Conservation (phyloP, 768 basidiomycete genomes). For the Boletus rubroflammeus region DNA sequence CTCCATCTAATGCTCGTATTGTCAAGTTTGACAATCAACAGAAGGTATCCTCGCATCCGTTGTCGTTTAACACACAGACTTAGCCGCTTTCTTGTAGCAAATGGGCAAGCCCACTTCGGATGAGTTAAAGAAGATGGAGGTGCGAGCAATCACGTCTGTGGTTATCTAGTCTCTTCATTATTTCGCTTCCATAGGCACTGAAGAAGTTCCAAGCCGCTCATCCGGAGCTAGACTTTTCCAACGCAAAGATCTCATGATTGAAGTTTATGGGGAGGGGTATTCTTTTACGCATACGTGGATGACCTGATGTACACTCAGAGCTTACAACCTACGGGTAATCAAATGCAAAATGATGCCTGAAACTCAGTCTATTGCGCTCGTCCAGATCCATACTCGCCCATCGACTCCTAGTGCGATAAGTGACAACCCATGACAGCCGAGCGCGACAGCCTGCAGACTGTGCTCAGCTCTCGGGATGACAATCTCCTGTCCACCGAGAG, state of each 20-base stretch:
- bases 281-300: background rate
- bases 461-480: slow-evolving; percentile 11
- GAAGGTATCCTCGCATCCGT: slow-evolving; percentile 30
- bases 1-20: slow-evolving; percentile 8
- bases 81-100: slow-evolving; percentile 49
- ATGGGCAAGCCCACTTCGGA: slow-evolving; percentile 95
- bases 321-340: background rate
- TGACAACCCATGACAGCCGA: slow-evolving; percentile 41
- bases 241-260: slow-evolving; percentile 76
- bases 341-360: background rate
- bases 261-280: background rate
- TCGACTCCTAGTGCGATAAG: slow-evolving; percentile 19
- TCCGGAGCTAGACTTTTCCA: slow-evolving; percentile 92
- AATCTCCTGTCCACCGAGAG: slow-evolving; percentile 21
- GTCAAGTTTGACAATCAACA: slow-evolving; percentile 43
- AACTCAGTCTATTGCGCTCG: slow-evolving; percentile 14
- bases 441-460: slow-evolving; percentile 38
- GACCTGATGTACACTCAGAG: background rate
- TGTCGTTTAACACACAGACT: background rate
- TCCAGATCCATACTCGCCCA: slow-evolving; percentile 28
- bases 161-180: background rate
- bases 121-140: slow-evolving; percentile 91
- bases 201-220: slow-evolving; percentile 87
- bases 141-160: slow-evolving; percentile 24
- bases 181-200: slow-evolving; percentile 50